These are phyloP conservation scores for Dictyostelium brefeldianum DNA, from an alignment of 78 protist species.

Conservation along the genomic window DNA sequence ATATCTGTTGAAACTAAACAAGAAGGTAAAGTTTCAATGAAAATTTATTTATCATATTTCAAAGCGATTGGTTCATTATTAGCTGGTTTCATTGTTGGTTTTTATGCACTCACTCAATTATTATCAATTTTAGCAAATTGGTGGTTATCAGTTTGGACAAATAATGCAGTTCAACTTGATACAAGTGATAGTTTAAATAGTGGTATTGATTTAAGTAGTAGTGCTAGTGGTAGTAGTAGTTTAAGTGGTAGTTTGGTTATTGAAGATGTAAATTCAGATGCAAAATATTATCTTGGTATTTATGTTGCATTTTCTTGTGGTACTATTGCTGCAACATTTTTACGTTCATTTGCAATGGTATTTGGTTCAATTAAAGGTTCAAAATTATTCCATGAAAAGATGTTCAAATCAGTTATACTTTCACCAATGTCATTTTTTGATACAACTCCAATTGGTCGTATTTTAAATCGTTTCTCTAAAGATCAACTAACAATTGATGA, in stretches of 20 bases:
- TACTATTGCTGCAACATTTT: slow-evolving; percentile 25
- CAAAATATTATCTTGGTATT: slow-evolving; percentile 53
- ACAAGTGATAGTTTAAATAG: not conserved
- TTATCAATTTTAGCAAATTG: slow-evolving; percentile 68
- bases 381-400: slow-evolving; percentile 45
- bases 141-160: slow-evolving; percentile 58
- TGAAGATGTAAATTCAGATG: not conserved
- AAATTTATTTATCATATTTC: slow-evolving; percentile 41
- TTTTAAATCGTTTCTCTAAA: slow-evolving; percentile 95
- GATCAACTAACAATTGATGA: slow-evolving; percentile 92
- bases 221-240: not conserved
- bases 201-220: not conserved
- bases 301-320: slow-evolving; percentile 59
- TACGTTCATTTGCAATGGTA: slow-evolving; percentile 53
- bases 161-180: not conserved
- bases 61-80: slow-evolving; percentile 63
- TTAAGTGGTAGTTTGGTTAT: not conserved
- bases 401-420: slow-evolving; percentile 85
- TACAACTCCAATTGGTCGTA: slow-evolving; percentile 96
- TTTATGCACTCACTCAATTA: slow-evolving; percentile 22
- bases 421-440: slow-evolving; percentile 98
- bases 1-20: slow-evolving; percentile 61
- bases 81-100: not conserved
- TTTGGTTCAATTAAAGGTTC: slow-evolving; percentile 69
- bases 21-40: slow-evolving; percentile 67